Evolutionary conservation across 1,284 basidiomycete species (phyloP), one percentile per base, ranked within the genome.

Genomic region (Moniliella sp.): DNA sequence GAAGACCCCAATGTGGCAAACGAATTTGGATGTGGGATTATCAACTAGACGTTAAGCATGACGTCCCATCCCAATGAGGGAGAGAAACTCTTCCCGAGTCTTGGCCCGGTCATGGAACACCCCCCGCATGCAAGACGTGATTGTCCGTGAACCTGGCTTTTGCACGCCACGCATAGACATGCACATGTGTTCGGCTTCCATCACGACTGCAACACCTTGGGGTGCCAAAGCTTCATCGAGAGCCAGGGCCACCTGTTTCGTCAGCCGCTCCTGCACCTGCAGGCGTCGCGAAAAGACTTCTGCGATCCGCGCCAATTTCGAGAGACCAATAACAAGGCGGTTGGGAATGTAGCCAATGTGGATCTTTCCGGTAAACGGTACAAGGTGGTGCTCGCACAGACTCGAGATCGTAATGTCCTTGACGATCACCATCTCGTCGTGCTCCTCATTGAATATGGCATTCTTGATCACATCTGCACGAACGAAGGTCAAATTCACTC

Each of bases 81-180:
- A 43, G 64, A 42, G 37, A 67, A 32, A 66, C 45, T 97, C 91
- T 63, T 93, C 88, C 23, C 91, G 72, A 15, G 91, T 97, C 67
- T 97, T 97, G 62, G 91, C 83, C 47, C 84, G 78, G 9, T 80
- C 78, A 34, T 91, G 72, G 71, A 99, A 99, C 54, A 82, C 91
- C 7, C 91, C 91, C 33, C 94, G 68, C 91, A 99, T 99, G 48
- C 86, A 93, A n/a, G 80, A 86, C 1, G 91, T 97, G 18, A 91
- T 79, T 0, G 91, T 97, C 14, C 78, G 73, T 4, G 88, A 72
- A 16, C 91, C 88, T 2, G 88, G 88, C 64, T 99, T 99, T 64
- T 99, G 91, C 1, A 99, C 91, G 25, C 91, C 91, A 37, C 91
- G 76, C 86, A 97, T 97, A 1, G 86, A 84, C 91, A 99, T 99